A percentile compares a stretch with the other conserved stretches of the same genome.
Evolutionary conservation across 2,329 filamentous ascomycete genomes (phyloP).

Genomic region (Atkinsonella texensis): DNA sequence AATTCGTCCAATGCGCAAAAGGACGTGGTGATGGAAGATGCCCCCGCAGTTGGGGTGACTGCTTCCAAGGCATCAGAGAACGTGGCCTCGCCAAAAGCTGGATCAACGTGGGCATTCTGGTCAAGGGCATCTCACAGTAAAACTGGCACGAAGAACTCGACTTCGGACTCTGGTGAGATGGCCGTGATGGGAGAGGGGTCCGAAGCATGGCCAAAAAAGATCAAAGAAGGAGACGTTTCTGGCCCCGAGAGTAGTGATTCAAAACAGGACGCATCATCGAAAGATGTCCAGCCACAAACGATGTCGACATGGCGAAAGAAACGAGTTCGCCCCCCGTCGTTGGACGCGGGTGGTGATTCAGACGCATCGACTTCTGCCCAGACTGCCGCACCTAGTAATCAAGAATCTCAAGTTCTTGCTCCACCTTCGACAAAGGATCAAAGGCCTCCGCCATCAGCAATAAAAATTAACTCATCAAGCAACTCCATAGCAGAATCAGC

Average conservation of each 20-base stretch:
- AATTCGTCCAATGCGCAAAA: constrained; percentile 16
- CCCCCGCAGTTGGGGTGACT: constrained; percentile 19
- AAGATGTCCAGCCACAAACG: constrained; percentile 19
- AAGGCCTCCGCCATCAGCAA: constrained; percentile 6
- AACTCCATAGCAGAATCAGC: constrained; percentile 31
- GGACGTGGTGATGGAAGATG: constrained; percentile 33
- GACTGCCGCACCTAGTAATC: constrained; percentile 2
- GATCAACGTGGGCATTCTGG: constrained; percentile 75
- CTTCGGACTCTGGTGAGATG: constrained; percentile 36
- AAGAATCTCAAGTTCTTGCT: constrained; percentile 4
- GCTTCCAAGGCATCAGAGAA: constrained; percentile 13
- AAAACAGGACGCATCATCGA: constrained; percentile 14
- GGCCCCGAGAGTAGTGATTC: constrained; percentile 22
- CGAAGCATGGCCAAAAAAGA: constrained; percentile 39
- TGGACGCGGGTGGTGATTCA: constrained; percentile 29
- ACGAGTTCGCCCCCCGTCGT: constrained; percentile 32
- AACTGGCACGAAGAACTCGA: constrained; percentile 15
- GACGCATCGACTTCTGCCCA: constrained; percentile 15
- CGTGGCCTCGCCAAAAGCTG: constrained; percentile 32
- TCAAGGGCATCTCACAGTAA: constrained; percentile 42
- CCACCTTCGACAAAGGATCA: constrained; percentile 1
- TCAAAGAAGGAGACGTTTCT: constrained; percentile 31
- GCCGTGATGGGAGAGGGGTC: constrained; percentile 46
- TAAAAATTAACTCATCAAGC: constrained; percentile 10
- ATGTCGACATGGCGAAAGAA: constrained; percentile 30